A percentile compares a stretch with the other conserved stretches of the same genome.
Evolutionary conservation across 352 stramenopile species (phyloP).

Genomic region (Phytophthora melonis): DNA sequence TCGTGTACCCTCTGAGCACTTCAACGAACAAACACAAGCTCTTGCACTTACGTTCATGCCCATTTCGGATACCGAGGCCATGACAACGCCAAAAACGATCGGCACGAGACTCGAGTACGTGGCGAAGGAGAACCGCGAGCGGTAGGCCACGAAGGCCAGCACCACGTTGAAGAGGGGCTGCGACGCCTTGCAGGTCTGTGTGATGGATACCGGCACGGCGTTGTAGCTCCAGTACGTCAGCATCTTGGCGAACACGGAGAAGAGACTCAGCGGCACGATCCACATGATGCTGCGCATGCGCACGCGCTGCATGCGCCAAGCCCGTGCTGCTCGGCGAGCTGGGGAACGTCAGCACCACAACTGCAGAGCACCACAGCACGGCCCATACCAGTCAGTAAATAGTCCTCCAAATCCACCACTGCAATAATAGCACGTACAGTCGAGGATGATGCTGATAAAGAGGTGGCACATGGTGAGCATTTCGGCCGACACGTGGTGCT

Average conservation of each 20-base stretch:
- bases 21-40: background rate
- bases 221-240: conserved; percentile 92
- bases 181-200: conserved; percentile 89
- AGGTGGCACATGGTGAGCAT: conserved; percentile 89
- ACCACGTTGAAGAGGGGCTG: conserved; percentile 91
- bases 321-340: conserved; percentile 44
- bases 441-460: conserved; percentile 80
- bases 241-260: conserved; percentile 82
- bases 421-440: conserved; percentile 54
- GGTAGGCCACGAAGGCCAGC: conserved; percentile 77
- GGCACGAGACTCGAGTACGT: conserved; percentile 86
- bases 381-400: conserved; percentile 11
- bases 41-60: conserved; percentile 73
- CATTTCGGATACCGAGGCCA: conserved; percentile 90
- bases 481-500: conserved; percentile 86
- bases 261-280: conserved; percentile 85
- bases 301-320: conserved; percentile 75
- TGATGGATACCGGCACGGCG: conserved; percentile 83
- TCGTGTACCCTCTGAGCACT: background rate
- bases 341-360: conserved; percentile 80
- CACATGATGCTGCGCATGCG: conserved; percentile 71
- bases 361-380: conserved; percentile 31
- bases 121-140: conserved; percentile 71
- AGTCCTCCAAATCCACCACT: background rate
- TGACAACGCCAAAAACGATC: conserved; percentile 83